phyloP scores from a whole-genome alignment of 2,329 filamentous ascomycete genomes.

The Colletotrichum melonis region DNA sequence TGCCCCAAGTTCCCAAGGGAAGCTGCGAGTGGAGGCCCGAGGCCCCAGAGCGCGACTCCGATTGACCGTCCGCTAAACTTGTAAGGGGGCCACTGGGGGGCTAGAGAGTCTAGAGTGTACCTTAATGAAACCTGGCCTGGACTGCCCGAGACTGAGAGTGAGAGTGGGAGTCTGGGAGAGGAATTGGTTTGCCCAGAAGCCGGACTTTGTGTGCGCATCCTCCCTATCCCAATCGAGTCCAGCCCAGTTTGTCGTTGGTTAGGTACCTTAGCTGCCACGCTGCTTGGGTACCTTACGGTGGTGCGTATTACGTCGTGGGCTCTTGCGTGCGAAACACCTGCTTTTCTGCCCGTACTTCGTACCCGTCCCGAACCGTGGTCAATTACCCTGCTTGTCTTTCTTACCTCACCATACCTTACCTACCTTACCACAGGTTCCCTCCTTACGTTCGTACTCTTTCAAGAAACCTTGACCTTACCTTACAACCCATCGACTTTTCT shows the following conservation, averaged over 20 bases:
- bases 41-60: constrained; percentile 24
- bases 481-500: constrained; percentile 31
- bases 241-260: constrained; percentile 22
- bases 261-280: no score
- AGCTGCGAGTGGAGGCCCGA: constrained; percentile 13
- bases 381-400: constrained; percentile 3
- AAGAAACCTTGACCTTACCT: constrained; percentile 14
- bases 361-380: constrained; percentile 8
- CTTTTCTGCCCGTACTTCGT: constrained; percentile 29
- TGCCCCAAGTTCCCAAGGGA: neutral
- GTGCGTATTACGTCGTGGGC: constrained; percentile 35
- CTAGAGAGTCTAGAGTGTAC: constrained; percentile 12
- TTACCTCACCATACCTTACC: neutral
- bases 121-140: constrained; percentile 36
- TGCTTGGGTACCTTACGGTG: neutral
- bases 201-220: constrained; percentile 20
- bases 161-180: neutral
- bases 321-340: constrained; percentile 35
- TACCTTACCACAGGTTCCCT: neutral
- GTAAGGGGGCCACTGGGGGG: neutral
- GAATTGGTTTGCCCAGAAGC: constrained; percentile 11
- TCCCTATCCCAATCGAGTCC: constrained; percentile 32
- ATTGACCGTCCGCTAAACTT: constrained; percentile 28
- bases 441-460: constrained; percentile 28
- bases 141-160: neutral